A percentile compares a stretch with the other conserved stretches of the same genome.
These are phyloP conservation scores for Quercus wislizeni DNA, from an alignment of 306 rosid species.

Conservation along the genomic window DNA sequence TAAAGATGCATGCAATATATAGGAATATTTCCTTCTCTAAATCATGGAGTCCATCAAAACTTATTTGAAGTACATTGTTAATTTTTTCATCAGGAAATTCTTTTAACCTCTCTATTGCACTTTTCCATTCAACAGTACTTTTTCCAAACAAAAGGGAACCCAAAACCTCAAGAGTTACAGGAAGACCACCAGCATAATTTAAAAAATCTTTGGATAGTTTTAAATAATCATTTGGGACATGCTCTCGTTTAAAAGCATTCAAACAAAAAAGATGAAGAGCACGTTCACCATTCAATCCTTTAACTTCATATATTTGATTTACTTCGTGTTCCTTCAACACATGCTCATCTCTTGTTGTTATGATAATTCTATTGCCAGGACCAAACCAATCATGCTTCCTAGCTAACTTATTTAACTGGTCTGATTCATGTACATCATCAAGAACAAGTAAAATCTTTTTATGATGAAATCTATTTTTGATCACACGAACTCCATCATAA, in stretches of 20 bases:
- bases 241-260: not conserved
- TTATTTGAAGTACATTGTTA: no score
- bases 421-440: not conserved
- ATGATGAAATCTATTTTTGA: not conserved
- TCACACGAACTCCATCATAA: not conserved
- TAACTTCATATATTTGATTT: not conserved
- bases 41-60: no score
- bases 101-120: no score
- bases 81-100: no score
- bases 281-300: not conserved
- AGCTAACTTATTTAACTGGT: not conserved
- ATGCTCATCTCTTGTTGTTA: not conserved
- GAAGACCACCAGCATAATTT: not conserved
- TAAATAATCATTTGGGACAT: not conserved
- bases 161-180: no score
- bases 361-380: not conserved
- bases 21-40: no score
- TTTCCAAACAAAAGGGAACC: no score
- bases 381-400: not conserved
- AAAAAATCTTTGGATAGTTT: not conserved
- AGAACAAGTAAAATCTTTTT: not conserved
- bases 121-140: no score
- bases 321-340: no score
- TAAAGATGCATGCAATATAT: no score
- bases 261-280: not conserved